phyloP scores from a whole-genome alignment of 2,329 filamentous ascomycete genomes.

The Coleophoma cylindrospora region DNA sequence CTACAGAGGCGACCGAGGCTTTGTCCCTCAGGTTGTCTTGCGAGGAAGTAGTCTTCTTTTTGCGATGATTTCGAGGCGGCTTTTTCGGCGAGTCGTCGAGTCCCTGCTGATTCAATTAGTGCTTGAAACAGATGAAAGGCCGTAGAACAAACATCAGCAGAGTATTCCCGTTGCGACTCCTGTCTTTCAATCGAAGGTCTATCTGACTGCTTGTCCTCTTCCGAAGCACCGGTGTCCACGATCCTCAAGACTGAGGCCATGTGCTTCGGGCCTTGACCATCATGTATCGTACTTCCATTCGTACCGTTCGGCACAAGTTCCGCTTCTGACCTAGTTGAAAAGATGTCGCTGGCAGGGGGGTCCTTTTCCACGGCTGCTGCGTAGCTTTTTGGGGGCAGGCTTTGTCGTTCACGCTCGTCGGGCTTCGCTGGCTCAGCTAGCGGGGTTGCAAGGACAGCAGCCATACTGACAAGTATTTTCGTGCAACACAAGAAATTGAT shows the following conservation, averaged over 20 bases:
- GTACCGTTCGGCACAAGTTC: slow-evolving; percentile 3
- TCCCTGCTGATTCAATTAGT: slow-evolving; percentile 16
- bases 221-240: slow-evolving; percentile 15
- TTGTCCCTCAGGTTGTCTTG: slow-evolving; percentile 6
- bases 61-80: slow-evolving; percentile 20
- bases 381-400: slow-evolving; percentile 33
- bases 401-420: slow-evolving; percentile 24
- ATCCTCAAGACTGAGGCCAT: slow-evolving; percentile 21
- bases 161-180: slow-evolving; percentile 20
- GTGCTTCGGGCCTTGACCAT: slow-evolving; percentile 2
- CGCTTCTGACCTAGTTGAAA: background rate
- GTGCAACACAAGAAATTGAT: background rate
- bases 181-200: slow-evolving; percentile 16
- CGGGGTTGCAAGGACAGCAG: background rate
- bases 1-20: background rate
- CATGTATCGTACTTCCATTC: background rate
- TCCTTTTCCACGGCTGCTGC: slow-evolving; percentile 27
- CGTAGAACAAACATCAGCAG: slow-evolving; percentile 15
- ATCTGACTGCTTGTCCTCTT: slow-evolving; percentile 6
- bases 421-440: slow-evolving; percentile 25
- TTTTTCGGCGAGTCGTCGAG: slow-evolving; percentile 21
- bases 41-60: slow-evolving; percentile 16
- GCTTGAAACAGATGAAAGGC: background rate
- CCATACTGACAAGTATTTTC: background rate
- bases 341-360: slow-evolving; percentile 1